phyloP scores from a whole-genome alignment of 192 early-diverging fungal species.

The Umbelopsis ramanniana region DNA sequence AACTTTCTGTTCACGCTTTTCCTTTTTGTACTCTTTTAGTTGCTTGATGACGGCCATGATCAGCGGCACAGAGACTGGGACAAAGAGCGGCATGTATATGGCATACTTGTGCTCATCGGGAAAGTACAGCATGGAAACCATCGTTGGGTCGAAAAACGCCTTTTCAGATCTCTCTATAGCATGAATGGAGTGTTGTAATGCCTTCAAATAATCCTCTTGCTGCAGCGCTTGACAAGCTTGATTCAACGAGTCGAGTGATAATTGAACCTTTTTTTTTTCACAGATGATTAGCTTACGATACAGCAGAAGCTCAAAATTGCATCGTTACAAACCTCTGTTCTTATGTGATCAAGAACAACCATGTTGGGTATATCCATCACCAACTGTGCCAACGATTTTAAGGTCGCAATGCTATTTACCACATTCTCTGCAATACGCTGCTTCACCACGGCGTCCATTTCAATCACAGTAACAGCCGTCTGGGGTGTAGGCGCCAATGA shows the following conservation, averaged over 20 bases:
- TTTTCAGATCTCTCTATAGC: conserved; percentile 76
- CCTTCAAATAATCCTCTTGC: conserved; percentile 44
- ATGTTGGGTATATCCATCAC: conserved; percentile 85
- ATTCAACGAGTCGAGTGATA: conserved; percentile 45
- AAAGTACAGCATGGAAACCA: conserved; percentile 98
- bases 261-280: conserved; percentile 21
- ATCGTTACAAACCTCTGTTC: conserved; percentile 57
- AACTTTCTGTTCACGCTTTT: conserved; percentile 18
- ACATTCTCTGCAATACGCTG: conserved; percentile 73
- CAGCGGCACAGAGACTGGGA: conserved; percentile 82
- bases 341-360: conserved; percentile 91
- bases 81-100: conserved; percentile 95
- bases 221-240: conserved; percentile 42
- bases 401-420: conserved; percentile 71
- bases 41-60: conserved; percentile 59
- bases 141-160: conserved; percentile 97
- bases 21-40: conserved; percentile 41
- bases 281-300: neutral
- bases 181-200: conserved; percentile 60
- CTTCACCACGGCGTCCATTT: conserved; percentile 78
- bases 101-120: conserved; percentile 98
- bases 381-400: conserved; percentile 80
- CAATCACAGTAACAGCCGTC: conserved; percentile 80
- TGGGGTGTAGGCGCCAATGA: conserved; percentile 46
- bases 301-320: neutral